phyloP scores from a whole-genome alignment of 441 rosid species.

The Aquilaria agallochum region DNA sequence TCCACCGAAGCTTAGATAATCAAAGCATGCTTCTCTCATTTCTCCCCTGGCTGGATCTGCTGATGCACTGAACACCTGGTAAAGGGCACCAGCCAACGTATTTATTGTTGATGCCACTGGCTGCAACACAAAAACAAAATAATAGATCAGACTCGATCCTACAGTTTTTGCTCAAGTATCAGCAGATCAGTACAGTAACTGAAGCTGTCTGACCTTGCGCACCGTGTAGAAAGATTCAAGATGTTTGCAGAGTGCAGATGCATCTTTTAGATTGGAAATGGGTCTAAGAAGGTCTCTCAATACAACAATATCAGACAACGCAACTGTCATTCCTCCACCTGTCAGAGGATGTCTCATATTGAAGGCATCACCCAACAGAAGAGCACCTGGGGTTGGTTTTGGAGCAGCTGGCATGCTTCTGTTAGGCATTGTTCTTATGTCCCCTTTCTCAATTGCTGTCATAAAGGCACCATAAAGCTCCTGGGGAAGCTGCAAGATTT shows the following conservation, averaged over 20 bases:
- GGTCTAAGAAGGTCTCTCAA: constrained; percentile 15
- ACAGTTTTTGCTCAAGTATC: too few species aligned
- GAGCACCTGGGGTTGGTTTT: constrained; percentile 13
- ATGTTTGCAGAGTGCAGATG: constrained; percentile 11
- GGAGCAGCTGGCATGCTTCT: constrained; percentile 21
- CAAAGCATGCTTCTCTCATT: constrained; percentile 17
- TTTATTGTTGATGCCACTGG: constrained; percentile 20
- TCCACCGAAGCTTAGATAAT: constrained; percentile 15
- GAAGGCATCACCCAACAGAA: constrained; percentile 14
- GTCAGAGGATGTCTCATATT: constrained; percentile 18
- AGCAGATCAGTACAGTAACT: too few species aligned
- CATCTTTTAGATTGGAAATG: constrained; percentile 3
- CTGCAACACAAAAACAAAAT: neutral
- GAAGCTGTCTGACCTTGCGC: constrained; percentile 5
- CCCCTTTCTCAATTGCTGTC: constrained; percentile 12
- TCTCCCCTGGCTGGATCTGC: constrained; percentile 16
- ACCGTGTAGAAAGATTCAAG: constrained; percentile 19
- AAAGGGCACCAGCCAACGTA: constrained; percentile 13
- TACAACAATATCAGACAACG: constrained; percentile 17
- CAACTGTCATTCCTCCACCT: constrained; percentile 19
- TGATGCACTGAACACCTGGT: constrained; percentile 10
- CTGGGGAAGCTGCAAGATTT: constrained; percentile 10
- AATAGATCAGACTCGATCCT: too few species aligned
- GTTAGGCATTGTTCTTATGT: constrained; percentile 14
- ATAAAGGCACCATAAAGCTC: constrained; percentile 11